A percentile compares a stretch with the other conserved stretches of the same genome.
Conservation (phyloP, 164 flowering plant genomes). For the Chimonanthus praecox region DNA sequence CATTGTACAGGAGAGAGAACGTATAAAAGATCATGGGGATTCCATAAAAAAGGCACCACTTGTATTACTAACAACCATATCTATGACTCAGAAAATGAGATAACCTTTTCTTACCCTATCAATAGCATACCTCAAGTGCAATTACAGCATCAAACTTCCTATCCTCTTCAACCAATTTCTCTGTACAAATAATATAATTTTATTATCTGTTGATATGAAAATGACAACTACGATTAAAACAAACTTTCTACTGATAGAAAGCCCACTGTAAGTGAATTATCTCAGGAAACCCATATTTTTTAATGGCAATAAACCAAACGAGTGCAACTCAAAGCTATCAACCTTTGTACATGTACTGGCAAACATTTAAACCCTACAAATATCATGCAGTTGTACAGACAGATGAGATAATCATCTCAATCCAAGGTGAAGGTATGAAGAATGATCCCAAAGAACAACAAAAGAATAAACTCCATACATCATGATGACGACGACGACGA, state of each 20-base stretch:
- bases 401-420: too few species aligned
- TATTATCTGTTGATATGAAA: conserved; percentile 7
- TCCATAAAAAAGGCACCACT: not conserved
- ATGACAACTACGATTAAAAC: not conserved
- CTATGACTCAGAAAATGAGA: not conserved
- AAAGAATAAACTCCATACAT: too few species aligned
- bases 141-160: conserved; percentile 86
- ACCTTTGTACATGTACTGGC: too few species aligned
- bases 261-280: not conserved
- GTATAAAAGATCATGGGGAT: not conserved
- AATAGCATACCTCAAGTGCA: conserved; percentile 67
- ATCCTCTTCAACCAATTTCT: conserved; percentile 74
- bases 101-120: conserved; percentile 8
- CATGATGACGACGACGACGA: too few species aligned
- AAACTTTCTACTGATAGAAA: not conserved
- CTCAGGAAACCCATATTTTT: not conserved
- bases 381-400: too few species aligned
- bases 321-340: not conserved
- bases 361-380: too few species aligned
- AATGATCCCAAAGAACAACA: too few species aligned
- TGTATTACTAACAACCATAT: not conserved
- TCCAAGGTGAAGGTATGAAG: too few species aligned
- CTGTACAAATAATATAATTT: conserved; percentile 36
- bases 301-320: not conserved
- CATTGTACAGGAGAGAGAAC: not conserved